Evolutionary conservation across 257 asterid species (phyloP), one percentile per base, ranked within the genome.

Genomic region (Salvia splendens): DNA sequence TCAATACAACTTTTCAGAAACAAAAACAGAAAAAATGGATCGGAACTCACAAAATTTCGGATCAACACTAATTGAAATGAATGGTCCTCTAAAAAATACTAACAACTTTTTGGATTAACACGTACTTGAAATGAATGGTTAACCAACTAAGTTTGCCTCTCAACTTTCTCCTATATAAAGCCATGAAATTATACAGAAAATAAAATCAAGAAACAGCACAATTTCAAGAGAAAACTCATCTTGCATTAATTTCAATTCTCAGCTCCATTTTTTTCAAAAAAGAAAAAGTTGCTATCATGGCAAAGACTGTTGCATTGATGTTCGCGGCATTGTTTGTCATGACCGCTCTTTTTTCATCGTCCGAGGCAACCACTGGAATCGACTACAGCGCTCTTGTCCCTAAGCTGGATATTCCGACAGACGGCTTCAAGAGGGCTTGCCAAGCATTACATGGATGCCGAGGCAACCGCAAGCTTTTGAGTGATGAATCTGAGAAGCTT

Each of bases 401-500:
- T 20, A 20, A 20, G 20, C 57, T 2, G 16, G 15, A 3, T 8
- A 5, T 4, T 14, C 35, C 35, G 1, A 35, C 1, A 6, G 12
- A 56, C 62, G 11, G 11, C 20, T 11, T 41, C 16, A 5, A 0
- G 0, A 60, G 66, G 51, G 49, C 38, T 7, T 60, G 66, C 51
- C 5, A 40, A 12, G 16, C 17, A 0, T 1, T 4, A 0, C 10
- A 16, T 9, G 3, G 4, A 41, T 60, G 66, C 51, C 66, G 66
- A 15, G 9, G 63, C 9, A 46, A 30, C 66, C 52, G 66, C 5
- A 61, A 12, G 36, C 66, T 61, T 20, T 61, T 61, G 52, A 8
- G 16, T 11, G 38, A 17, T 3, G 14, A 6, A 5, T 40, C 45
- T 40, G 43, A 38, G 42, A 0, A 5, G 9, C n/a, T n/a, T n/a